Base-by-base conservation (phyloP, 352 stramenopile genomes). In the Phytophthora pistaciae region DNA sequence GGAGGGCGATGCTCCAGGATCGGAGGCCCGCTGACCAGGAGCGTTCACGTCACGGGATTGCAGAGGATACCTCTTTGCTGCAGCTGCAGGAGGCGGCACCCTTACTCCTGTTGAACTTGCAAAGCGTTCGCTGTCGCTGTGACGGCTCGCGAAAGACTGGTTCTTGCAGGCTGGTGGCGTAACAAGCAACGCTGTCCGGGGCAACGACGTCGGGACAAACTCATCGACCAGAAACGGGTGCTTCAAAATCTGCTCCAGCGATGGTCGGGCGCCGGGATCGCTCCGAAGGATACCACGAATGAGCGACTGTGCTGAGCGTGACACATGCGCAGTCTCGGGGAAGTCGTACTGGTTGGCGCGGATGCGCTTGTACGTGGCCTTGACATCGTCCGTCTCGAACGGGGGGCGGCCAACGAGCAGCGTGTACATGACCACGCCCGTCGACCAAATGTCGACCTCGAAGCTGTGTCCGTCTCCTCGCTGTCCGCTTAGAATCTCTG, bases 361-460 rank as follows among this genome's bases (percentile, higher is more conserved):
- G 61, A 99, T 99, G 49, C 97, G 91, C 40, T 98, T 97, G 82
- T 99, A 99, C 0, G 98, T 99, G 49, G 96, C 90, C 67, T 99
- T 99, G 16, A 99, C 97, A 72, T 99, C 97, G 42, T 96, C 94
- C 6, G 95, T 98, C 80, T 99, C 97, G 64, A 99, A 99, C 0
- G 98, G 98, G 18, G 98, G 98, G n/a, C 97, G 97, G 6, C 98
- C 98, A 5, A 99, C 94, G 2, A 99, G 82, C 60, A 99, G 80
- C 6, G 98, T 99, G 82, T 98, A 99, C 75, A 99, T 94, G 71
- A 99, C 98, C 7, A 99, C 97, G 38, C 97, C 97, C 62, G 94
- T 98, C 3, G 95, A 99, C 98, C 98, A 99, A 42, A 99, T 93
- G 75, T 99, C 98, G 5, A 99, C 98, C 74, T 99, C 95, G 74